Conservation (phyloP, 768 basidiomycete genomes). For the Panellus pusillus region DNA sequence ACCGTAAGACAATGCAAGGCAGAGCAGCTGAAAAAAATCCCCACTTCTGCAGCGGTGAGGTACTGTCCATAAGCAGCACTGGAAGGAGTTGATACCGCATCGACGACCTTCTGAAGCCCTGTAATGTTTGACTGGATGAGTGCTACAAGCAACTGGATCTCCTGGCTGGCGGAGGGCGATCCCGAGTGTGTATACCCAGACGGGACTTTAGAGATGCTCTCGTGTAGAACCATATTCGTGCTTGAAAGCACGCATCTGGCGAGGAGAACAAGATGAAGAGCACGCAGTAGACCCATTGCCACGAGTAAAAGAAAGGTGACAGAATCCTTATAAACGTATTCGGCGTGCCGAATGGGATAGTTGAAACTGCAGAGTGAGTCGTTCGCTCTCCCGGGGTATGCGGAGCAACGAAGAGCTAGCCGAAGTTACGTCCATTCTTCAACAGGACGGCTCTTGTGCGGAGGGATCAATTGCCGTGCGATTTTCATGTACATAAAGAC, state of each 20-base stretch:
- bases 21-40: not conserved
- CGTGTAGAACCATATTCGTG: conserved; percentile 1
- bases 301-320: not conserved
- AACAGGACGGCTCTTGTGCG: too few species aligned
- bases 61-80: conserved; percentile 4
- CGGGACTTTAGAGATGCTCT: conserved; percentile 6
- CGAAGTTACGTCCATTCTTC: too few species aligned
- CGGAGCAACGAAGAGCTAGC: too few species aligned
- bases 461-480: too few species aligned
- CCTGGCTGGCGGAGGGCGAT: conserved; percentile 5
- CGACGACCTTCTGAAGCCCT: not conserved
- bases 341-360: not conserved
- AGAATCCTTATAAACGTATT: conserved; percentile 8
- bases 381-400: too few species aligned
- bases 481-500: too few species aligned
- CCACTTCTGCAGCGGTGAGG: conserved; percentile 4
- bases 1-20: not conserved
- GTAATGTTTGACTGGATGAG: conserved; percentile 6
- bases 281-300: conserved; percentile 6
- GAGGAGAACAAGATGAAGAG: conserved; percentile 4
- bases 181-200: conserved; percentile 1
- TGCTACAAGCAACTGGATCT: conserved; percentile 9
- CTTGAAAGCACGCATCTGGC: conserved; percentile 2
- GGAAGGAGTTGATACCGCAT: conserved; percentile 5
- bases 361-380: too few species aligned